Conservation (phyloP, 768 basidiomycete species). For the Tulasnella calospora region DNA sequence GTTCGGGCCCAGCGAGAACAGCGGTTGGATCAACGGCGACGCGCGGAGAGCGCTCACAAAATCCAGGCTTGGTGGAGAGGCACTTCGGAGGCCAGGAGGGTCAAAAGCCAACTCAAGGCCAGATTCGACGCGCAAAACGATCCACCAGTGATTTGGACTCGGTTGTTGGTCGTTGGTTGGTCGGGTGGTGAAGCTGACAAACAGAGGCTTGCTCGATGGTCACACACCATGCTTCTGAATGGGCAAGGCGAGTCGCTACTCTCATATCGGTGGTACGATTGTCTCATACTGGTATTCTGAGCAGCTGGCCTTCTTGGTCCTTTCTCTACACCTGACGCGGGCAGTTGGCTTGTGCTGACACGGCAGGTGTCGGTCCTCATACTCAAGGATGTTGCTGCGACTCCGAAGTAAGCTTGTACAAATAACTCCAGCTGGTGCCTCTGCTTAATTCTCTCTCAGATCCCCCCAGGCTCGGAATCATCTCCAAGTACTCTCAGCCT, state of each 20-base stretch:
- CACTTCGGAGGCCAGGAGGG: slow-evolving; percentile 39
- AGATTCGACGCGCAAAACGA: slow-evolving; percentile 41
- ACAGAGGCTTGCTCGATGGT: slow-evolving; percentile 38
- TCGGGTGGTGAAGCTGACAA: slow-evolving; percentile 43
- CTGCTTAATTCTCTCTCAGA: slow-evolving; percentile 36
- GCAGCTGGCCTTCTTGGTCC: slow-evolving; percentile 44
- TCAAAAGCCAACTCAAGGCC: slow-evolving; percentile 45
- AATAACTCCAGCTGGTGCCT: background rate
- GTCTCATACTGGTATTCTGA: background rate
- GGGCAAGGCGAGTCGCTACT: background rate
- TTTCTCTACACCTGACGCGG: slow-evolving; percentile 38
- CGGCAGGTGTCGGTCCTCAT: slow-evolving; percentile 48
- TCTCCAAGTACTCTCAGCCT: slow-evolving; percentile 48
- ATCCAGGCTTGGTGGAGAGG: slow-evolving; percentile 74
- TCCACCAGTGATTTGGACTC: slow-evolving; percentile 41
- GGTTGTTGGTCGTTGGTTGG: slow-evolving; percentile 54
- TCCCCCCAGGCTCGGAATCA: slow-evolving; percentile 46
- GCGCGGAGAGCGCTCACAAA: slow-evolving; percentile 53
- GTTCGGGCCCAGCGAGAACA: slow-evolving; percentile 59
- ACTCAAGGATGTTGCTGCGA: slow-evolving; percentile 48
- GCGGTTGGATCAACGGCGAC: slow-evolving; percentile 51
- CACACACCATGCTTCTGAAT: slow-evolving; percentile 27
- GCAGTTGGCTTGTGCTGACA: slow-evolving; percentile 61
- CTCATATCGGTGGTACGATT: background rate
- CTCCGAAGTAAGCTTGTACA: slow-evolving; percentile 47